These are phyloP conservation scores for Coemansia sp. DNA, from an alignment of 192 early-diverging fungal genomes.

Conservation along the genomic window DNA sequence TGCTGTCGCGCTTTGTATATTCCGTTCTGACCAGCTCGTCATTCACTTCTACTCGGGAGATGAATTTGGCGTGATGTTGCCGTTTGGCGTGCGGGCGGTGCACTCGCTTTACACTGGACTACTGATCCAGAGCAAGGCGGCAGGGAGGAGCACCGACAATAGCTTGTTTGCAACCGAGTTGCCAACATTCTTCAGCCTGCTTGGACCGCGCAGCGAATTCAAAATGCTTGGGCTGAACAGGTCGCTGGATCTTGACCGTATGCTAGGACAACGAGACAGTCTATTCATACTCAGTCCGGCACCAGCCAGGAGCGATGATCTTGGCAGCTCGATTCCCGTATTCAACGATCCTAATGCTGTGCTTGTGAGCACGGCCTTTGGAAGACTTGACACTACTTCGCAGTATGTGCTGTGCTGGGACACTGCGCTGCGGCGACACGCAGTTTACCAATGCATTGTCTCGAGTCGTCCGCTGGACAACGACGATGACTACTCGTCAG, in stretches of 20 bases:
- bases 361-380: constrained; percentile 27
- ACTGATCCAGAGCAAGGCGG: constrained; percentile 38
- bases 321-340: constrained; percentile 16
- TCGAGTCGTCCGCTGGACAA: constrained; percentile 16
- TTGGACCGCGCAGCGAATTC: constrained; percentile 46
- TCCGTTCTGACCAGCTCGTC: constrained; percentile 31
- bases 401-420: constrained; percentile 58
- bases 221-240: constrained; percentile 48
- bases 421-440: constrained; percentile 23
- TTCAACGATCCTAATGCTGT: constrained; percentile 39
- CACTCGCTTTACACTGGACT: constrained; percentile 41
- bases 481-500: constrained; percentile 11
- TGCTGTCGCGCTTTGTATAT: constrained; percentile 47
- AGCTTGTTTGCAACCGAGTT: constrained; percentile 22
- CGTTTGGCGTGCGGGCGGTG: constrained; percentile 40
- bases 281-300: constrained; percentile 37
- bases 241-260: constrained; percentile 23
- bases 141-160: constrained; percentile 11
- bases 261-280: constrained; percentile 7
- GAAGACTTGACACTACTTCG: constrained; percentile 11
- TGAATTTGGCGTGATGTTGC: constrained; percentile 31
- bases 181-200: constrained; percentile 48
- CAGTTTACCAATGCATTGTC: constrained; percentile 34
- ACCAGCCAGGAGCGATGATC: constrained; percentile 15
- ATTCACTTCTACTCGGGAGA: constrained; percentile 47